phyloP scores from a whole-genome alignment of 1,284 basidiomycete species.

The Sphagnurus paluster region DNA sequence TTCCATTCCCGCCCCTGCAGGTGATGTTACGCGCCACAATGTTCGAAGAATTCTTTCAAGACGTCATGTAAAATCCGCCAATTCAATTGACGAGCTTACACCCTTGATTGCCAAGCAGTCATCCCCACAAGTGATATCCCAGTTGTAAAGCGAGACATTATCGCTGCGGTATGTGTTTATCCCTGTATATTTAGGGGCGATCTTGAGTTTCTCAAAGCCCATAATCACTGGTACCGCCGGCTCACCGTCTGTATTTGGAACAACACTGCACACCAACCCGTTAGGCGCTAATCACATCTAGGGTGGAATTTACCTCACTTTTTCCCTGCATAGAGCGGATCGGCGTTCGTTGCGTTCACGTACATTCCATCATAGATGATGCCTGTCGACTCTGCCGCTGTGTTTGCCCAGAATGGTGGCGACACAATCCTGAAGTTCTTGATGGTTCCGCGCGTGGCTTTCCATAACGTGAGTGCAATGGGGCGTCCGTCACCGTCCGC shows the following conservation, averaged over 20 bases:
- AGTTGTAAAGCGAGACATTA: conserved; percentile 51
- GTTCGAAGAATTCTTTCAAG: conserved; percentile 55
- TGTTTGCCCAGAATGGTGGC: conserved; percentile 69
- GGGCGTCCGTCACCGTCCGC: conserved; percentile 63
- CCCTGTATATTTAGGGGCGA: conserved; percentile 35
- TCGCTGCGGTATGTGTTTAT: conserved; percentile 63
- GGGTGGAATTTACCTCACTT: conserved; percentile 37
- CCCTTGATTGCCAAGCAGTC: conserved; percentile 71
- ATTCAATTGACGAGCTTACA: conserved; percentile 31
- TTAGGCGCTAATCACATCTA: not conserved
- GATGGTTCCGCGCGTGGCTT: conserved; percentile 47
- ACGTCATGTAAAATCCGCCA: not conserved
- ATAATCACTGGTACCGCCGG: not conserved
- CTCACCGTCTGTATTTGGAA: conserved; percentile 65
- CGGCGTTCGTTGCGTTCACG: conserved; percentile 61
- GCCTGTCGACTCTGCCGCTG: conserved; percentile 52
- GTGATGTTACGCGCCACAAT: conserved; percentile 50
- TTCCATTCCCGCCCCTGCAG: conserved; percentile 63
- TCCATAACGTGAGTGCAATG: conserved; percentile 56
- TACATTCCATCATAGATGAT: conserved; percentile 62
- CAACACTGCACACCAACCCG: conserved; percentile 39
- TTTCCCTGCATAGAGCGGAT: conserved; percentile 43
- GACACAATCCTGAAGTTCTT: conserved; percentile 55
- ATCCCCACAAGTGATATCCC: conserved; percentile 63
- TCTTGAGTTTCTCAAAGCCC: not conserved